Conservation (phyloP, 2,329 filamentous ascomycete species). For the Sporothrix pseudoabietina region DNA sequence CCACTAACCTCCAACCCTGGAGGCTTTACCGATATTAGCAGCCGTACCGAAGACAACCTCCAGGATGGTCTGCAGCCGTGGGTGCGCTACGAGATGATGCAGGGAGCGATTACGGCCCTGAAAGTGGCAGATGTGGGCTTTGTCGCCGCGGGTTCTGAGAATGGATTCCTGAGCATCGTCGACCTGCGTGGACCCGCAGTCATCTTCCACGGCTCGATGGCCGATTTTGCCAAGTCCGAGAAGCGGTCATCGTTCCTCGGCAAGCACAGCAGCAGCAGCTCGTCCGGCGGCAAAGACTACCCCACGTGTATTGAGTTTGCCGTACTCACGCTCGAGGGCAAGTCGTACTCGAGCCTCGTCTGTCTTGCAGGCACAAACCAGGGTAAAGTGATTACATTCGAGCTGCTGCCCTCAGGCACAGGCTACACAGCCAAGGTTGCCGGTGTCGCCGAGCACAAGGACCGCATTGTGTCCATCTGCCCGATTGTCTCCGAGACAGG, state of each 20-base stretch:
- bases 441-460: constrained; percentile 68
- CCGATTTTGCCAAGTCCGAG: constrained; percentile 73
- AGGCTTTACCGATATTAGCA: constrained; percentile 72
- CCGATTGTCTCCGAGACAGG: constrained; percentile 81
- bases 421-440: constrained; percentile 73
- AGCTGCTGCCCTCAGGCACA: constrained; percentile 75
- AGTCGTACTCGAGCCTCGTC: constrained; percentile 91
- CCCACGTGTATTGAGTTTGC: constrained; percentile 85
- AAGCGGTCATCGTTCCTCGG: constrained; percentile 74
- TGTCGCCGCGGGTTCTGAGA: constrained; percentile 81
- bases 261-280: constrained; percentile 46
- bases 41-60: constrained; percentile 69
- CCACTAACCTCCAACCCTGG: constrained; percentile 61
- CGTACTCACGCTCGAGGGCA: constrained; percentile 89
- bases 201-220: constrained; percentile 73
- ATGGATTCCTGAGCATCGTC: constrained; percentile 76
- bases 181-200: constrained; percentile 85
- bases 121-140: constrained; percentile 93
- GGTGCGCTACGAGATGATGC: constrained; percentile 78
- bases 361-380: constrained; percentile 87
- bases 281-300: constrained; percentile 61
- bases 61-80: constrained; percentile 72
- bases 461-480: constrained; percentile 71
- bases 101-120: constrained; percentile 76
- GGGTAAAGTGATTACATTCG: constrained; percentile 86